These are phyloP conservation scores for Chytriomyces confervae DNA, from an alignment of 192 early-diverging fungal genomes.

Conservation along the genomic window DNA sequence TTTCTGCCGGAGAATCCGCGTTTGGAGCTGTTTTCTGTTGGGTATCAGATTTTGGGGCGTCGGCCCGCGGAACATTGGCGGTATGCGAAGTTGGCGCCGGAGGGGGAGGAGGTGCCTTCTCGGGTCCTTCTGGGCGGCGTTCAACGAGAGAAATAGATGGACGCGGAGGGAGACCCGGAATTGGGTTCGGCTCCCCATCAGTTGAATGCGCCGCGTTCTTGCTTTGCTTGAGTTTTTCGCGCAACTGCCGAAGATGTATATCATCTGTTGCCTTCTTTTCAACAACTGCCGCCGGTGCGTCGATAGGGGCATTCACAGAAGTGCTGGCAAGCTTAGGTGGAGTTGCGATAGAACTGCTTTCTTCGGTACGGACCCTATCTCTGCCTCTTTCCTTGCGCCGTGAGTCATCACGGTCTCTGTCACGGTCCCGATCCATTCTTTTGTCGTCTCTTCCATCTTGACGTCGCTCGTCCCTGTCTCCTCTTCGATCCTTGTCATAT, in stretches of 20 bases:
- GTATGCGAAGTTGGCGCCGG: neutral
- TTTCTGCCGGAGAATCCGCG: too few species aligned
- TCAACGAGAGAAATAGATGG: neutral
- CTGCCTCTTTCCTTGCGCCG: neutral
- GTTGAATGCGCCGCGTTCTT: neutral
- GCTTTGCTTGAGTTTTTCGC: neutral
- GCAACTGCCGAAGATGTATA: neutral
- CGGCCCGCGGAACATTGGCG: neutral
- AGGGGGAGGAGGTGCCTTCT: neutral
- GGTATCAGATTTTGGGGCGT: neutral
- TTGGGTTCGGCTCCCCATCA: neutral
- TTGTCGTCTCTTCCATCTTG: slow-evolving; percentile 29
- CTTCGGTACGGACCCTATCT: too few species aligned
- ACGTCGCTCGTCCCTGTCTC: slow-evolving; percentile 16
- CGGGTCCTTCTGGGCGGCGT: too few species aligned
- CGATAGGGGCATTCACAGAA: neutral
- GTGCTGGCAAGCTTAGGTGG: neutral
- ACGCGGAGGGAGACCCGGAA: neutral
- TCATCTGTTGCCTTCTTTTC: neutral
- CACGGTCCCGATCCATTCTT: slow-evolving; percentile 9
- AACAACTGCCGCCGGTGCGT: neutral
- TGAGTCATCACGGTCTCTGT: slow-evolving; percentile 9
- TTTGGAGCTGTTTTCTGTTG: too few species aligned
- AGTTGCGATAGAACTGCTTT: neutral
- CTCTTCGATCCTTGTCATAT: slow-evolving; percentile 29